Percentiles rank a stretch among this genome's conserved stretches.
Conservation (phyloP, 805 yeast species). For the Candida cerambycidarum region DNA sequence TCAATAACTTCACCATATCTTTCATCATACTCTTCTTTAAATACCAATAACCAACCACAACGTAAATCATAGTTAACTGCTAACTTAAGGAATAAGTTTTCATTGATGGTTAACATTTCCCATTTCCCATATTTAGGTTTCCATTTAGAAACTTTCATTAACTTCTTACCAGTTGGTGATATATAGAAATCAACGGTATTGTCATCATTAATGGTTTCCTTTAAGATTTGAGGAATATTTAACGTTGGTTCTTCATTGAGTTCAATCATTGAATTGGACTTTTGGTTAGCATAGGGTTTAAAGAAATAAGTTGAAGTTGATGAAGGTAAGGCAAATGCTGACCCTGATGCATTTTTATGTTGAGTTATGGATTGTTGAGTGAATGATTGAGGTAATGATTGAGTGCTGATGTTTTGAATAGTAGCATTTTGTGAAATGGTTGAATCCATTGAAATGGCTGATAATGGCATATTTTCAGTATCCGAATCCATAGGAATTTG, state of each 20-base stretch:
- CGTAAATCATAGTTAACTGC: slow-evolving; percentile 34
- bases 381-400: slow-evolving; percentile 5
- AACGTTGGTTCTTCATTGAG: slow-evolving; percentile 16
- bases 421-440: slow-evolving; percentile 12
- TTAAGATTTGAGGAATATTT: slow-evolving; percentile 36
- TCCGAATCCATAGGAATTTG: slow-evolving; percentile 12
- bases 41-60: slow-evolving; percentile 39
- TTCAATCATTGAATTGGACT: slow-evolving; percentile 12
- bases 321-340: slow-evolving; percentile 46
- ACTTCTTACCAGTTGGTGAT: slow-evolving; percentile 31
- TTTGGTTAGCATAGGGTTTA: slow-evolving; percentile 24
- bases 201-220: slow-evolving; percentile 38
- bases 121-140: slow-evolving; percentile 41
- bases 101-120: slow-evolving; percentile 43
- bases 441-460: slow-evolving; percentile 18
- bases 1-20: slow-evolving; percentile 31
- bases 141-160: slow-evolving; percentile 44
- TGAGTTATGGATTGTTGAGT: slow-evolving; percentile 10
- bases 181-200: slow-evolving; percentile 38
- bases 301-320: slow-evolving; percentile 42
- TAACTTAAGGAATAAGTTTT: slow-evolving; percentile 37
- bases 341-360: slow-evolving; percentile 15
- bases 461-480: slow-evolving; percentile 17
- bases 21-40: slow-evolving; percentile 39
- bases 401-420: slow-evolving; percentile 2